Base-by-base conservation (phyloP, 192 early-diverging fungal genomes). In the Oehlia diaphana region DNA sequence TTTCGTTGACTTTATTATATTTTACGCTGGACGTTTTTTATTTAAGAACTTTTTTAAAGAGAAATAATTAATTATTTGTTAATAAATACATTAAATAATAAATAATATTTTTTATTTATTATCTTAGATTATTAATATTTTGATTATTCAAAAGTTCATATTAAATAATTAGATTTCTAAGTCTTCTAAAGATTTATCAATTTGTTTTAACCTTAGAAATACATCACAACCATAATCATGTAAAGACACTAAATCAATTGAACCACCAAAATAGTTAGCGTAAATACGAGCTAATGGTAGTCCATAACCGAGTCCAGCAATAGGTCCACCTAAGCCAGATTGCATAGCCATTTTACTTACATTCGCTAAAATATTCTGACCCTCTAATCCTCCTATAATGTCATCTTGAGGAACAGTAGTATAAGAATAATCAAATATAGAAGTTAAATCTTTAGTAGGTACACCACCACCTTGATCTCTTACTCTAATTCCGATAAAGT, bases 381-480 rank as follows among this genome's bases (percentile, higher is more conserved):
- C 10, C 2, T 10, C 44, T 47, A 12, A 47, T 10, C 44, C 44
- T 1, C 9, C 44, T 47, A 47, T 83, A 77, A 13, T 93, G 64
- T 90, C 88, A 39, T 86, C 85, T 44, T 90, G 89, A 67, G 91
- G 87, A 23, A 96, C 94, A 5, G 96, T 96, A 13, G 97, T 96
- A 85, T 92, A 97, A 5, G 92, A 94, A 84, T 97, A 99, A 74
- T 99, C 96, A 87, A 96, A 99, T 3, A 96, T 89, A 23, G 90
- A 88, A 39, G 85, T 85, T 81, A 95, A 82, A 79, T 96, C 93
- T 74, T 92, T 84, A 23, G 88, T 82, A 9, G 93, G 82, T 69
- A 99, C 94, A 33, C 97, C 97, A 33, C 96, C 95, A 50, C 97
- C 97, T 78, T 94, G 92, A 81, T 99, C 97, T 31, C 95, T 84